Percentiles rank a stretch among this genome's conserved stretches.
phyloP scores from a whole-genome alignment of 164 flowering plant genomes.

The Vitis rupestris region DNA sequence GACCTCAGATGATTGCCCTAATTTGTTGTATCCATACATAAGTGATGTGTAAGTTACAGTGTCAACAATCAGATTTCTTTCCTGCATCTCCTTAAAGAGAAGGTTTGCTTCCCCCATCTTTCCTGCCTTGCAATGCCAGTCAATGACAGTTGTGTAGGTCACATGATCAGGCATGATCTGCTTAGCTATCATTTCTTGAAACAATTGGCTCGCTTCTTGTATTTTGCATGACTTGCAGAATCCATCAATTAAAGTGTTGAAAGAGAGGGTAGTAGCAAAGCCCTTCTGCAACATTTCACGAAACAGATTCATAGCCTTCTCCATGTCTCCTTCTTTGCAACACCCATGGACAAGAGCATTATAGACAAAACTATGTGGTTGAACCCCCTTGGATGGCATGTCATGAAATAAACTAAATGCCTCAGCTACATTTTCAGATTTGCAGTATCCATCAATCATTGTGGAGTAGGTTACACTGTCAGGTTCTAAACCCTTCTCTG shows the following conservation, averaged over 20 bases:
- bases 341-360: constrained; percentile 61
- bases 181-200: constrained; percentile 46
- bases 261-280: constrained; percentile 45
- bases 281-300: constrained; percentile 51
- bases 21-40: constrained; percentile 44
- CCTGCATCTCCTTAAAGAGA: constrained; percentile 57
- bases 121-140: constrained; percentile 51
- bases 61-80: constrained; percentile 46
- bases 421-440: constrained; percentile 49
- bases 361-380: constrained; percentile 53
- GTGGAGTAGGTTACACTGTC: constrained; percentile 54
- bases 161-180: constrained; percentile 47
- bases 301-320: constrained; percentile 56
- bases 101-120: constrained; percentile 48
- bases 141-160: constrained; percentile 66
- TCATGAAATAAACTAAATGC: constrained; percentile 58
- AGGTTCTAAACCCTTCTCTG: constrained; percentile 51
- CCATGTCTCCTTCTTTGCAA: constrained; percentile 54
- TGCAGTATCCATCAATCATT: constrained; percentile 72
- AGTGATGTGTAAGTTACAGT: constrained; percentile 61
- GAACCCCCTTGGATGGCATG: constrained; percentile 47
- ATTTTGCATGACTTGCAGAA: constrained; percentile 52
- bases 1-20: constrained; percentile 39
- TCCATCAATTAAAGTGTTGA: constrained; percentile 59
- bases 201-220: constrained; percentile 37